phyloP scores from a whole-genome alignment of 2,329 filamentous ascomycete genomes.

The Xylaria hypoxylon region DNA sequence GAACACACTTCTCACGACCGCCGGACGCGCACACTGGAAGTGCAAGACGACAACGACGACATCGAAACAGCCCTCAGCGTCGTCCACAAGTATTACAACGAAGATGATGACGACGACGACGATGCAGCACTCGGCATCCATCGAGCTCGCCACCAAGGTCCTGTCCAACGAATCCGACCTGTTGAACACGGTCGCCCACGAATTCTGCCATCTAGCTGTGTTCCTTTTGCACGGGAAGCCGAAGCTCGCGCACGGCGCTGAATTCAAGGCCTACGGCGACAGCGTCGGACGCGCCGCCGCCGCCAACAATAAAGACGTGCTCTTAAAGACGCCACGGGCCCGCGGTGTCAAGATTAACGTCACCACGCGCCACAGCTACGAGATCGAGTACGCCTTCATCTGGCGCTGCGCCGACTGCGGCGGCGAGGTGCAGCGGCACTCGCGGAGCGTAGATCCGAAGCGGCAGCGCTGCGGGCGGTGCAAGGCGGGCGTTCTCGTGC shows the following conservation, averaged over 20 bases:
- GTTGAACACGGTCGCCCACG: constrained; percentile 92
- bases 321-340: constrained; percentile 21
- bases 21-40: constrained; percentile 80
- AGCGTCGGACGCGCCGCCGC: constrained; percentile 68
- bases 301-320: constrained; percentile 7
- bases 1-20: constrained; percentile 82
- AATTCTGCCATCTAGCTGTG: constrained; percentile 94
- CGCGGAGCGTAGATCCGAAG: constrained; percentile 80
- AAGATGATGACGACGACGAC: constrained; percentile 39
- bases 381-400: constrained; percentile 91
- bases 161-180: constrained; percentile 82
- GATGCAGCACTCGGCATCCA: constrained; percentile 72
- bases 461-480: constrained; percentile 83
- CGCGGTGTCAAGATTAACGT: constrained; percentile 67
- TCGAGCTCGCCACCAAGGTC: constrained; percentile 90
- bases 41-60: constrained; percentile 62
- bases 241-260: constrained; percentile 82
- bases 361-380: constrained; percentile 89
- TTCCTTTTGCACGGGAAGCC: constrained; percentile 85
- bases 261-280: constrained; percentile 81
- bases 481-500: constrained; percentile 71
- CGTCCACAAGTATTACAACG: constrained; percentile 31
- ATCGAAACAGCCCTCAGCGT: constrained; percentile 42
- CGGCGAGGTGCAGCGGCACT: constrained; percentile 83
- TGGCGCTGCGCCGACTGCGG: constrained; percentile 82